Conservation (phyloP, 495 filamentous ascomycete species). For the Aspergillus sparsus region DNA sequence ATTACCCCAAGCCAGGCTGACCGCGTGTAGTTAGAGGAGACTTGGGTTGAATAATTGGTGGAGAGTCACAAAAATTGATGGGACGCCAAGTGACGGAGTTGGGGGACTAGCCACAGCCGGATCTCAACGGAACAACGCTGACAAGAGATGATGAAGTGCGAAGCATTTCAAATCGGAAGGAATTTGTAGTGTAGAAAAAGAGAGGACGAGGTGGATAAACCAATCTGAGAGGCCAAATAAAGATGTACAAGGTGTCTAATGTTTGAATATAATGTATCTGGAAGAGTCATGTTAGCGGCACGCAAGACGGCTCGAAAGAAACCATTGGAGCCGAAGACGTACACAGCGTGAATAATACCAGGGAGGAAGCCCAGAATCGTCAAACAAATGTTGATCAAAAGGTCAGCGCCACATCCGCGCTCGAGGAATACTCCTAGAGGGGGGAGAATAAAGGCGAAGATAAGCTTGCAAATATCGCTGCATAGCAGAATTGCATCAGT, state of each 20-base stretch:
- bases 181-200: slow-evolving; percentile 9
- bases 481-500: slow-evolving; percentile 2
- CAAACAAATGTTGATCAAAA: slow-evolving; percentile 85
- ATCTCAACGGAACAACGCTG: slow-evolving; percentile 36
- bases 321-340: slow-evolving; percentile 30
- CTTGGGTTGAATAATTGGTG: not conserved
- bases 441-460: slow-evolving; percentile 82
- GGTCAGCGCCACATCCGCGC: slow-evolving; percentile 77
- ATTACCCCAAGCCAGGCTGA: slow-evolving; percentile 31
- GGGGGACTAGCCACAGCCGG: slow-evolving; percentile 37
- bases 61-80: slow-evolving; percentile 10
- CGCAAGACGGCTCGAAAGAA: slow-evolving; percentile 3
- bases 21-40: slow-evolving; percentile 2
- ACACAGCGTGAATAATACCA: slow-evolving; percentile 74
- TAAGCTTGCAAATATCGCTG: slow-evolving; percentile 91
- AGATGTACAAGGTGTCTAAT: slow-evolving; percentile 33
- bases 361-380: slow-evolving; percentile 82
- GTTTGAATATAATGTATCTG: slow-evolving; percentile 61
- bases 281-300: slow-evolving; percentile 18
- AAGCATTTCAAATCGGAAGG: slow-evolving; percentile 14
- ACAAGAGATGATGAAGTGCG: slow-evolving; percentile 17
- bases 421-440: slow-evolving; percentile 92
- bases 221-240: not conserved
- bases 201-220: slow-evolving; percentile 14
- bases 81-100: slow-evolving; percentile 35